phyloP scores from a whole-genome alignment of 345 rosid species.

The Trapa bicornis region DNA sequence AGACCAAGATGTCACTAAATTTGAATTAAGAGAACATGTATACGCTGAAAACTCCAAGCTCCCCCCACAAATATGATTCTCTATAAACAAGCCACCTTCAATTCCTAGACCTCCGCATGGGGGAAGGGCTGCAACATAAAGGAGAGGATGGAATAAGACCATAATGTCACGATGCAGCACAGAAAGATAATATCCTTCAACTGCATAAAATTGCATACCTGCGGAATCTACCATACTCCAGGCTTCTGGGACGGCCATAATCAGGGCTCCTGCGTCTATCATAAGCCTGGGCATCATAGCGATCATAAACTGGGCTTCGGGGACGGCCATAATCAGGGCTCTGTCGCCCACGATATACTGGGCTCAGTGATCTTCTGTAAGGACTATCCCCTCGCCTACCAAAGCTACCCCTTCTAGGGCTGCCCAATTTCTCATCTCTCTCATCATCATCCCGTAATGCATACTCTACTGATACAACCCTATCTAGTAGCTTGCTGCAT shows the following conservation, averaged over 20 bases:
- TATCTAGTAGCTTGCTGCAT: constrained; percentile 65
- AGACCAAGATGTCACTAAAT: constrained; percentile 6
- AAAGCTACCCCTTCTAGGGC: constrained; percentile 52
- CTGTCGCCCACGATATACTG: constrained; percentile 45
- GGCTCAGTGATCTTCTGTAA: constrained; percentile 60
- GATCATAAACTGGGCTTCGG: constrained; percentile 61
- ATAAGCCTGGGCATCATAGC: constrained; percentile 48
- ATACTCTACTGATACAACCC: constrained; percentile 81
- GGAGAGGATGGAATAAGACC: background rate
- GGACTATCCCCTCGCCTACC: constrained; percentile 27
- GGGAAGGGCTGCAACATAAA: constrained; percentile 46
- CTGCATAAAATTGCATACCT: constrained; percentile 32
- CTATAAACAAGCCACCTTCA: constrained; percentile 11
- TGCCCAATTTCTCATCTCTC: constrained; percentile 43
- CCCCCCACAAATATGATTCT: background rate
- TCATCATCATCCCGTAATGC: constrained; percentile 74
- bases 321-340: constrained; percentile 76
- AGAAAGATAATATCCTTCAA: background rate
- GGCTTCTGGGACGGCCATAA: constrained; percentile 38
- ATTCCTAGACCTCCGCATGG: constrained; percentile 44
- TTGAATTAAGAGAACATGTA: constrained; percentile 4
- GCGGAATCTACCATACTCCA: constrained; percentile 42
- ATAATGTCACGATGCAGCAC: background rate
- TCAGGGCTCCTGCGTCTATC: constrained; percentile 39
- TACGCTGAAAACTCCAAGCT: background rate